phyloP scores from a whole-genome alignment of 1,139 yeast species.

The Nadsonia commutata region DNA sequence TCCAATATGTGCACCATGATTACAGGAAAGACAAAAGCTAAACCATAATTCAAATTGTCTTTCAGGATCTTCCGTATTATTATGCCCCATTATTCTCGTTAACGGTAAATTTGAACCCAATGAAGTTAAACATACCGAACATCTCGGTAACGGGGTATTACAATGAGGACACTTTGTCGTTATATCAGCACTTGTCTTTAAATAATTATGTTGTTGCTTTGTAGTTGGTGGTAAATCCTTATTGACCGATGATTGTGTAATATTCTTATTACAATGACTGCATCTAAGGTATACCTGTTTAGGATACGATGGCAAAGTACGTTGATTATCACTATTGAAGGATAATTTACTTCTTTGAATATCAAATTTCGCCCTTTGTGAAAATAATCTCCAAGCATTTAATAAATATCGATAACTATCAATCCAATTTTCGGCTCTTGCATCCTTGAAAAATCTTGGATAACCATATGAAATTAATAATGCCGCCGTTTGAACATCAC shows the following conservation, averaged over 20 bases:
- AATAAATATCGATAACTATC: conserved; percentile 57
- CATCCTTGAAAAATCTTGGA: conserved; percentile 65
- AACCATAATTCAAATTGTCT: conserved; percentile 39
- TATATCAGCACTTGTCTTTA: not conserved
- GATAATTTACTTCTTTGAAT: conserved; percentile 60
- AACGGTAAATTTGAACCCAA: conserved; percentile 57
- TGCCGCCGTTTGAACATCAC: conserved; percentile 89
- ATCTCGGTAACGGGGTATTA: conserved; percentile 78
- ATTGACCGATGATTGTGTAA: conserved; percentile 2
- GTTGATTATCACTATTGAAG: conserved; percentile 33
- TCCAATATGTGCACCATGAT: conserved; percentile 87
- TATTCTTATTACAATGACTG: conserved; percentile 54
- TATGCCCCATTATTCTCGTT: conserved; percentile 5
- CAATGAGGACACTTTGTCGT: conserved; percentile 54
- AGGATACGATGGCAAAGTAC: conserved; percentile 39
- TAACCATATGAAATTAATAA: conserved; percentile 66
- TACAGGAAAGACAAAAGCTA: conserved; percentile 78
- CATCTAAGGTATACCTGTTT: conserved; percentile 75
- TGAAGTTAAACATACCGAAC: conserved; percentile 76
- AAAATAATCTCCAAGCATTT: conserved; percentile 75
- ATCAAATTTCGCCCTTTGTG: conserved; percentile 70
- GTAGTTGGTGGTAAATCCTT: conserved; percentile 1
- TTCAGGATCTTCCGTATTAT: conserved; percentile 9
- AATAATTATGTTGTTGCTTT: conserved; percentile 2
- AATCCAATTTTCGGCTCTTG: conserved; percentile 63